Evolutionary conservation across 2,329 filamentous ascomycete genomes (phyloP), one percentile per base, ranked within the genome.

Genomic region (Beauveria bassiana): DNA sequence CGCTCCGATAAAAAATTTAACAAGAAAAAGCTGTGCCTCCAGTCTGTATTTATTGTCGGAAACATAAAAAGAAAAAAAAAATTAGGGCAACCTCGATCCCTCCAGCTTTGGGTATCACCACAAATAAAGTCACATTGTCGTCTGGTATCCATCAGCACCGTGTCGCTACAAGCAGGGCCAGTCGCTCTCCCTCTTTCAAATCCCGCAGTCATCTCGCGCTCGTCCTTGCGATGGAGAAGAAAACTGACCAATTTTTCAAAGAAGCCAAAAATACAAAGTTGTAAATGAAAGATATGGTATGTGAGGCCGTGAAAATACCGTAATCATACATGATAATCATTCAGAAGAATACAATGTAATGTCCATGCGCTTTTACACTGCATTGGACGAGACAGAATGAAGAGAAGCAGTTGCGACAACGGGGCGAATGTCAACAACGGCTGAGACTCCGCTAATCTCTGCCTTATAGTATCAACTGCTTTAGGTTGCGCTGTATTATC

Each of bases 401-500:
- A 58, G 31, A 42, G 20, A 47, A n/a, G 45, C 31, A 18, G 10
- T 45, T 47, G 43, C 31, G 16, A 16, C 14, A 20, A 49, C n/a
- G n/a, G 26, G 5, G 3, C 3, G 9, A 28, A n/a, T 24, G 20
- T 16, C 43, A 28, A 9, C 46, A 18, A n/a, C 47, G 24, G 46
- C 22, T 7, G 46, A 47, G 46, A 26, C 22, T 24, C 34, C 34
- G 46, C 46, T 26, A 26, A 50, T 58, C 22, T 58, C 34, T 49
- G 46, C 53, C 60, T 61, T 76, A 90, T 75, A 90, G 78, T 70
- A 93, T 90, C 69, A 92, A 78, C 75, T 88, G 87, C 76, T 91
- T 90, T 61, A 93, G 80, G 72, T 92, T 92, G 72, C 88, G 88
- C 75, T 92, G 89, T 69, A 92, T 91, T 69, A 92, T 90, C 86